Base-by-base conservation (phyloP, 441 rosid species). In the Hypseocharis bilobata region DNA sequence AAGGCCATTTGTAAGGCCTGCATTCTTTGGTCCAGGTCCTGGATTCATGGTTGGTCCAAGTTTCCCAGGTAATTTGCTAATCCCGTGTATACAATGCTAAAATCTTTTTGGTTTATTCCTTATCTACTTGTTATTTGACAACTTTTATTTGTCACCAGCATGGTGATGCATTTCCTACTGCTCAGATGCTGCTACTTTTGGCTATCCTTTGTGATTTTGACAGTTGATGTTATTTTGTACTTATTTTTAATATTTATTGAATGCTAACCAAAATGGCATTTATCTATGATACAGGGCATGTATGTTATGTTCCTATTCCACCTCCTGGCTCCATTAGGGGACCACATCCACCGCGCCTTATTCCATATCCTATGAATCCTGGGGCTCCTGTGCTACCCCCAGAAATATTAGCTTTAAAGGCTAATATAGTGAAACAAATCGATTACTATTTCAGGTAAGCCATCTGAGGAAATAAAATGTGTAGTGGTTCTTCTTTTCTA, bases 361-460 rank as follows among this genome's bases (percentile, higher is more conserved):
- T 74, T 56, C 79, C 87, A 20, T 84, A 79, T 78, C 91, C 86
- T 59, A 59, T 70, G 40, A 82, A 76, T 80, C 82, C 80, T 20
- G 91, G 86, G 66, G 69, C 75, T 72, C 81, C 83, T 10, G 30
- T 63, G 66, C 69, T 64, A 1, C 75, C 90, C 66, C 85, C 83
- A 19, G 97, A 80, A 69, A 74, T 58, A 25, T 49, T 56, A 42
- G 74, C 74, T 38, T 78, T 93, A 80, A 86, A 68, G 76, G 83
- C 76, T 65, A 76, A 72, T 75, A 74, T 93, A 71, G 65, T 78
- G 6, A 84, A 75, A 73, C 99, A 93, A 70, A 82, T 93, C 65
- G 96, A 93, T 70, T 91, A 91, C 70, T 93, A 93, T 82, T 93
- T 93, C 88, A 86, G 98, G 98, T 85, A 72, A 73, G 81, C 19